These are phyloP conservation scores for Filosporella fistucella DNA, from an alignment of 495 filamentous ascomycete species.

Conservation along the genomic window DNA sequence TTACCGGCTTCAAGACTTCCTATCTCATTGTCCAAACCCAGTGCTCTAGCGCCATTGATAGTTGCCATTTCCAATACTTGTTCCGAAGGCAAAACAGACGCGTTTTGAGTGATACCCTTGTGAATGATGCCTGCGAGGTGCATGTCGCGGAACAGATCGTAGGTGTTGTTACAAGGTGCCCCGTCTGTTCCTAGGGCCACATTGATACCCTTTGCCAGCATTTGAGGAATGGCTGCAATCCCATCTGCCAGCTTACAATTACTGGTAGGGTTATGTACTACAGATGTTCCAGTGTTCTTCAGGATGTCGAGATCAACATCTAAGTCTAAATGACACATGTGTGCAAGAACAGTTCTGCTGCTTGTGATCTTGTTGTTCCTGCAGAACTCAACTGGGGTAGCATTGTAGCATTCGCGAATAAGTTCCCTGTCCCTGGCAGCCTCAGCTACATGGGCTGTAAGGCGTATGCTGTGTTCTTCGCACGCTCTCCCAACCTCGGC, in stretches of 20 bases:
- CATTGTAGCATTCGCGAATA: too few species aligned
- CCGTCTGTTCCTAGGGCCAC: slow-evolving; percentile 1
- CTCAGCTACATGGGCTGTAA: too few species aligned
- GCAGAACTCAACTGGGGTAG: too few species aligned
- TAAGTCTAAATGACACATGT: too few species aligned
- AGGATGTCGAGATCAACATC: slow-evolving; percentile 2
- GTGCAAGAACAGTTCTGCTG: too few species aligned
- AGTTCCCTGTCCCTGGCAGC: too few species aligned
- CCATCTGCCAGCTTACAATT: slow-evolving; percentile 9
- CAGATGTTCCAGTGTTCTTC: neutral
- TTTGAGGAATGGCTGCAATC: neutral
- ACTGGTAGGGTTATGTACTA: slow-evolving; percentile 5
- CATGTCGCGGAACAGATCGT: slow-evolving; percentile 6
- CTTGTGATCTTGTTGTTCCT: too few species aligned
- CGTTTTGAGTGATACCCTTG: slow-evolving; percentile 1
- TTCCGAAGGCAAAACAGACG: neutral
- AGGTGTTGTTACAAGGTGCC: slow-evolving; percentile 4
- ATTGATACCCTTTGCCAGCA: slow-evolving; percentile 7
- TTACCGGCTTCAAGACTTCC: neutral
- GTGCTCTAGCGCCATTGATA: slow-evolving; percentile 4
- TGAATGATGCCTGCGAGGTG: slow-evolving; percentile 7
- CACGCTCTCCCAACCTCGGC: neutral
- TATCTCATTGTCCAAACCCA: slow-evolving; percentile 3
- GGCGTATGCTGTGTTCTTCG: neutral
- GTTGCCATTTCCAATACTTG: slow-evolving; percentile 5